Percentiles rank a stretch among this genome's conserved stretches.
Conservation (phyloP, 768 basidiomycete genomes). For the Termitomyces sp. region DNA sequence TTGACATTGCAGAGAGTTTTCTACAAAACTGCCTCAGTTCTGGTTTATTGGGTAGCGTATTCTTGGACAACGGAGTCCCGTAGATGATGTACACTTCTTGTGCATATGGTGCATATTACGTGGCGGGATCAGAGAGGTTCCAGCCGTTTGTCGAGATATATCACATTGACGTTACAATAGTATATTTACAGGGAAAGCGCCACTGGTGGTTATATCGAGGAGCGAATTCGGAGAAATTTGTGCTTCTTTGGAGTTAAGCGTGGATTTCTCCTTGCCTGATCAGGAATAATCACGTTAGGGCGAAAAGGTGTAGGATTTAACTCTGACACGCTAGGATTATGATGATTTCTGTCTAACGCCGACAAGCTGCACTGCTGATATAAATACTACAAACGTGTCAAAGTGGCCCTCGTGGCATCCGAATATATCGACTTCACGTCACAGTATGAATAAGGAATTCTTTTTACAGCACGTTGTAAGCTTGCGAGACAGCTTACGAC, state of each 20-base stretch:
- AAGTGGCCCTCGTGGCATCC: too few species aligned
- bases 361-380: too few species aligned
- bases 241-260: neutral
- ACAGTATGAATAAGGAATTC: too few species aligned
- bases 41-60: neutral
- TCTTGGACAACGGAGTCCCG: neutral
- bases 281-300: neutral
- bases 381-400: too few species aligned
- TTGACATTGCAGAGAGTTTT: neutral
- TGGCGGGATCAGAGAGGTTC: neutral
- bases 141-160: neutral
- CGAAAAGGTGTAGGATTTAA: too few species aligned
- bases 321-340: too few species aligned
- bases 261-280: neutral
- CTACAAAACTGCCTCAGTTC: neutral
- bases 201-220: neutral
- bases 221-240: neutral
- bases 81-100: neutral
- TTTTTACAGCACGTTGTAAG: too few species aligned
- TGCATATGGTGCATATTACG: neutral
- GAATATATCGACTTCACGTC: too few species aligned
- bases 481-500: too few species aligned
- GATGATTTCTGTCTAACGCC: too few species aligned
- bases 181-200: neutral
- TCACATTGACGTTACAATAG: neutral